Percentiles rank a stretch among this genome's conserved stretches.
Evolutionary conservation across 2,329 filamentous ascomycete species (phyloP).

Genomic region (Diplodia corticola): DNA sequence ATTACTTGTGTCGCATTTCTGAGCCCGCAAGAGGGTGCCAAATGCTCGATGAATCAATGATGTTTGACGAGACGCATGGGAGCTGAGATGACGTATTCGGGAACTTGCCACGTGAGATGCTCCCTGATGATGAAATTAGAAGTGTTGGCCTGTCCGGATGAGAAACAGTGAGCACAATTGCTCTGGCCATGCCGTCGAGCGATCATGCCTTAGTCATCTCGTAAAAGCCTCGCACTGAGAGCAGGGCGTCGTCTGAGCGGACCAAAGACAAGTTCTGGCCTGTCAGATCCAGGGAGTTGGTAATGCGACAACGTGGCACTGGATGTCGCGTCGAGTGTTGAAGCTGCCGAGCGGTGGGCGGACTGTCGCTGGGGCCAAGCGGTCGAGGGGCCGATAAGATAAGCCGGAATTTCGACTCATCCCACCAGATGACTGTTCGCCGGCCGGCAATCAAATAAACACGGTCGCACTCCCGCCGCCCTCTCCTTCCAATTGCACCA

Average conservation of each 20-base stretch:
- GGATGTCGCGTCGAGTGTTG: not conserved
- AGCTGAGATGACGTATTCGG: too few species aligned
- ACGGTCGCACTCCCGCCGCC: slow-evolving; percentile 11
- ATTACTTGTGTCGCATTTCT: not conserved
- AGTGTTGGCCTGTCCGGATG: not conserved
- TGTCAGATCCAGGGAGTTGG: not conserved
- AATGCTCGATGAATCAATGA: not conserved
- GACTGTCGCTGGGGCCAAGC: not conserved
- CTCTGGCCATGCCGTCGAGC: not conserved
- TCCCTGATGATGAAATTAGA: not conserved
- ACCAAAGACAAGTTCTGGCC: not conserved
- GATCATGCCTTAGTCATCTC: not conserved
- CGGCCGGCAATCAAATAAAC: slow-evolving; percentile 10
- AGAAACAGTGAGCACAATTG: not conserved
- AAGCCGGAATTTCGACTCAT: slow-evolving; percentile 21
- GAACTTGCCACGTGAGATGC: not conserved
- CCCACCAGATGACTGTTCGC: slow-evolving; percentile 22
- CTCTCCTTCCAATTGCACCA: slow-evolving; percentile 13
- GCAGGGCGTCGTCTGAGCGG: not conserved
- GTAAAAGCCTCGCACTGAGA: not conserved
- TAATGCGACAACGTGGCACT: not conserved
- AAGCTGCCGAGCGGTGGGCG: not conserved
- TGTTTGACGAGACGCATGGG: not conserved
- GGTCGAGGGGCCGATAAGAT: slow-evolving; percentile 21
- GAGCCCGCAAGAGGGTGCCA: not conserved